A percentile compares a stretch with the other conserved stretches of the same genome.
Evolutionary conservation across 129 eudicot species (phyloP).

Genomic region (Flaveria linearis): DNA sequence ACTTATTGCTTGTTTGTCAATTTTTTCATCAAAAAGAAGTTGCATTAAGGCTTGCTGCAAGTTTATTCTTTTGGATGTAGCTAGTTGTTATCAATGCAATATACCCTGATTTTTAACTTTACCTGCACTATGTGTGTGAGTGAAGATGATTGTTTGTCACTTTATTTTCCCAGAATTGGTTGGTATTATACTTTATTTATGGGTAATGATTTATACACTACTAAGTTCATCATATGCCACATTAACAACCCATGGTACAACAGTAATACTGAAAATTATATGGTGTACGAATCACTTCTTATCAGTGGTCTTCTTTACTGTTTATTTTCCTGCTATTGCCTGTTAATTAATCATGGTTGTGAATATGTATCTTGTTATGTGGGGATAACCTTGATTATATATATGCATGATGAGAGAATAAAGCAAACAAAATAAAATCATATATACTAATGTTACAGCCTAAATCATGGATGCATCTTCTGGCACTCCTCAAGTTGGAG

Average conservation of each 20-base stretch:
- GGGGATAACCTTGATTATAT: neutral
- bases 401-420: too few relatives aligned
- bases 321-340: slow-evolving; percentile 1
- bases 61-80: neutral
- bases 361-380: neutral
- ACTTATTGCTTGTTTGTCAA: neutral
- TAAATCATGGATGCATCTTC: too few relatives aligned
- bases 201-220: neutral
- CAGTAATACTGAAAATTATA: neutral
- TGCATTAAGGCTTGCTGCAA: slow-evolving; percentile 4
- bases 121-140: neutral
- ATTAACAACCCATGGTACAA: neutral
- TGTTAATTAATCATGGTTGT: neutral
- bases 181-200: neutral
- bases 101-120: neutral
- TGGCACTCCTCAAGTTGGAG: too few relatives aligned
- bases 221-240: neutral
- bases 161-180: neutral
- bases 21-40: slow-evolving; percentile 10
- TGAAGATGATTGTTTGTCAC: neutral
- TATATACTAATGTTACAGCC: too few relatives aligned
- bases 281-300: neutral
- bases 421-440: too few relatives aligned
- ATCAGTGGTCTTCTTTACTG: slow-evolving; percentile 4
- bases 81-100: neutral